These are phyloP conservation scores for Spencermartinsiella ligniputridi DNA, from an alignment of 1,139 yeast species.

Conservation along the genomic window DNA sequence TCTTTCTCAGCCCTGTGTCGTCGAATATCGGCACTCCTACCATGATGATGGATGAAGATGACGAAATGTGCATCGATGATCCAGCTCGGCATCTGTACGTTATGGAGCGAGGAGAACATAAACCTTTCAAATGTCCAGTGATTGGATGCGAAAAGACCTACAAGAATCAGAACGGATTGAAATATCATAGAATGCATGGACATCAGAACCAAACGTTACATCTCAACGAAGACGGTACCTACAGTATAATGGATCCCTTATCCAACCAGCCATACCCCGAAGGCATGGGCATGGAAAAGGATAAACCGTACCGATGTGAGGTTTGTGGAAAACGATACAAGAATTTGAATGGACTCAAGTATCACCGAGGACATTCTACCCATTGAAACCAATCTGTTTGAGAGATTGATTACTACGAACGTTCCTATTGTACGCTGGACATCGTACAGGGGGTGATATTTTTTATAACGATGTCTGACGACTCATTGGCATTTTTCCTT, in stretches of 20 bases:
- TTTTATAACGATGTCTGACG: too few species aligned
- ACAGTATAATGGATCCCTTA: conserved; percentile 88
- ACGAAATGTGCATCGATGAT: conserved; percentile 50
- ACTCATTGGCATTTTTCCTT: too few species aligned
- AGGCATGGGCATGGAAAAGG: conserved; percentile 88
- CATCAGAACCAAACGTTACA: conserved; percentile 92
- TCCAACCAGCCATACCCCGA: conserved; percentile 88
- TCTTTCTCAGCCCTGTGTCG: conserved; percentile 49
- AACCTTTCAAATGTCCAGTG: conserved; percentile 97
- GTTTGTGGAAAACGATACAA: conserved; percentile 97
- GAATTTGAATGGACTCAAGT: conserved; percentile 91
- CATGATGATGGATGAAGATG: conserved; percentile 38
- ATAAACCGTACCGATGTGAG: conserved; percentile 96
- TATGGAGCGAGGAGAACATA: conserved; percentile 85
- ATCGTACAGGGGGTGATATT: too few species aligned
- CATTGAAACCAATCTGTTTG: too few species aligned
- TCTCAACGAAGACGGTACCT: conserved; percentile 90
- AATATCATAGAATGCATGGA: conserved; percentile 93
- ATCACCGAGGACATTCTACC: conserved; percentile 96
- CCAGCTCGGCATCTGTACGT: conserved; percentile 94
- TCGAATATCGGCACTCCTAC: conserved; percentile 25
- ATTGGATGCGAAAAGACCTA: conserved; percentile 97
- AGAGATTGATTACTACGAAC: too few species aligned
- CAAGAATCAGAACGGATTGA: conserved; percentile 94
- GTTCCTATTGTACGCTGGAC: too few species aligned